phyloP scores from a whole-genome alignment of 148 eudicot genomes.

The Bassia scoparia region DNA sequence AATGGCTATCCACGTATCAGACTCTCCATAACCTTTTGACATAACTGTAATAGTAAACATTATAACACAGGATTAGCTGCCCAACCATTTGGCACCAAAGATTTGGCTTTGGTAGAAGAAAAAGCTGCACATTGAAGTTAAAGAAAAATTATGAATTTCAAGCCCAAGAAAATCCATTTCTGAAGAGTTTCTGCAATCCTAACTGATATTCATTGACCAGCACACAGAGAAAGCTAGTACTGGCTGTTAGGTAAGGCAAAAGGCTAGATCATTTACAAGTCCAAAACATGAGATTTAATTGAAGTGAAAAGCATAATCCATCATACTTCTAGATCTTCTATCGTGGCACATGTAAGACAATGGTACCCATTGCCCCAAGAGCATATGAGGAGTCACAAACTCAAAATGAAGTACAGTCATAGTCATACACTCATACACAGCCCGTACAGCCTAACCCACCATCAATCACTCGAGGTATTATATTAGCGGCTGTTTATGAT shows the following conservation, averaged over 20 bases:
- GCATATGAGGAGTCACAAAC: neutral
- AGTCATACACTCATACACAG: neutral
- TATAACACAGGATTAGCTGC: slow-evolving; percentile 83
- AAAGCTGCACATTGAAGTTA: slow-evolving; percentile 50
- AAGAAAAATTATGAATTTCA: slow-evolving; percentile 3
- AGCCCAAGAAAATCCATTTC: slow-evolving; percentile 2
- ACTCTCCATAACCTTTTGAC: slow-evolving; percentile 82
- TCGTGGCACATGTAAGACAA: neutral
- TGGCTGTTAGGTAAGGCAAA: neutral
- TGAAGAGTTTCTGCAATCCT: neutral
- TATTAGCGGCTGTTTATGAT: neutral
- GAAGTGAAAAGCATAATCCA: neutral
- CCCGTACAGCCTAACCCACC: neutral
- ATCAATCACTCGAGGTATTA: neutral
- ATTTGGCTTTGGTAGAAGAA: slow-evolving; percentile 82
- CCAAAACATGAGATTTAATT: neutral
- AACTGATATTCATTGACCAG: slow-evolving; percentile 1
- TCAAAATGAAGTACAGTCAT: too few relatives aligned
- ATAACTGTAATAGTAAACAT: slow-evolving; percentile 61
- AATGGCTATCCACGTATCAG: slow-evolving; percentile 78
- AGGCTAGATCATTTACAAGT: neutral
- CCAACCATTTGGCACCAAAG: slow-evolving; percentile 99
- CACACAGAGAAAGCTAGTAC: neutral
- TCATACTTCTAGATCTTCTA: neutral
- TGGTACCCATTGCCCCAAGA: neutral